Evolutionary conservation across 208 protist species (phyloP), one percentile per base, ranked within the genome.

Genomic region (Porcisia hertigi): DNA sequence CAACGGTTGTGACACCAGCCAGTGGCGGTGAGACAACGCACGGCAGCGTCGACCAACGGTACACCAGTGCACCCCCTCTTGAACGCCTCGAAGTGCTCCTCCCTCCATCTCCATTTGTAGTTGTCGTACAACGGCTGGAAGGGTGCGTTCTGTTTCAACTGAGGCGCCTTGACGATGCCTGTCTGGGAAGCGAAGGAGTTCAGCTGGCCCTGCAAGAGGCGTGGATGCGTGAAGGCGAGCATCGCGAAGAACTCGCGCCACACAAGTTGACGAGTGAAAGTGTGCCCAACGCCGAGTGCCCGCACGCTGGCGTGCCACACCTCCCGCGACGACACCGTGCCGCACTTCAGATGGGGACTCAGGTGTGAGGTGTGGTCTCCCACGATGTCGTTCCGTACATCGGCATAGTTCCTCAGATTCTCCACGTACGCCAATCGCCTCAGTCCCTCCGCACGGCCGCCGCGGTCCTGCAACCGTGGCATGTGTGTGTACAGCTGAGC

Each of bases 31-130:
- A 98, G 74, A 79, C 97, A 96, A 52, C 93, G 88, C 84, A 98
- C 97, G 53, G 92, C 93, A 41, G 97, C 97, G 71, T 98, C 97
- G 12, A 98, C 93, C 36, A 98, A 77, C 0, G 97, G 97, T 34
- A 97, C 84, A n/a, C 97, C 97, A 14, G 95, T 98, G 30, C 75
- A 49, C n/a, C 95, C 94, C 20, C 80, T 71, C 20, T 87, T 80
- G 86, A 97, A 98, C 1, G 80, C 80, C 14, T 77, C 80, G 65
- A 95, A 96, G 73, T 85, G 73, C 39, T 59, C 62, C 55, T 86
- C 70, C 49, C 83, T 71, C 88, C 91, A 91, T 47, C 64, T 84
- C 90, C 89, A 96, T 62, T 75, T 67, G 74, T 88, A 96, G 34
- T 60, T 60, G 55, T 75, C 64, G 83, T 92, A 94, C 65, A 85